Evolutionary conservation across 2,329 filamentous ascomycete genomes (phyloP).

Genomic region (Clonostachys rosea): DNA sequence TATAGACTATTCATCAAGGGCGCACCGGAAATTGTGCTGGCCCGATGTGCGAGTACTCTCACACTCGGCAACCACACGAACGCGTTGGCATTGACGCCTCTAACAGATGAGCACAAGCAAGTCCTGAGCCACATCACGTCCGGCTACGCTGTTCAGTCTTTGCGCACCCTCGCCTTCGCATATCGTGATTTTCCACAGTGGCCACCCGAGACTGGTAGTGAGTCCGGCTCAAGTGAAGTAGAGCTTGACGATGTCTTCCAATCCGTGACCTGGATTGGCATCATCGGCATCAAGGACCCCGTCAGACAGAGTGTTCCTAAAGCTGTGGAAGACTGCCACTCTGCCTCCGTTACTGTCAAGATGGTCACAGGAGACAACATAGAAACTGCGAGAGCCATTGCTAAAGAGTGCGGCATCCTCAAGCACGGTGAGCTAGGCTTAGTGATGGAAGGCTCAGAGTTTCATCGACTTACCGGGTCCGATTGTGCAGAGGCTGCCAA

Average conservation of each 20-base stretch:
- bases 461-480: no score
- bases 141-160: slow-evolving; percentile 57
- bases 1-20: slow-evolving; percentile 42
- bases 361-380: slow-evolving; percentile 73
- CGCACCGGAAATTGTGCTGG: slow-evolving; percentile 48
- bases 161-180: slow-evolving; percentile 71
- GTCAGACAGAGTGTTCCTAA: slow-evolving; percentile 59
- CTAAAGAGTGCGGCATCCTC: slow-evolving; percentile 59
- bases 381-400: slow-evolving; percentile 59
- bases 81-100: slow-evolving; percentile 12
- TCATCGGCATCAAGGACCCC: slow-evolving; percentile 69
- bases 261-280: slow-evolving; percentile 67
- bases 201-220: slow-evolving; percentile 60
- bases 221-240: slow-evolving; percentile 48
- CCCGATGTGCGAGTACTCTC: slow-evolving; percentile 35
- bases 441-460: no score
- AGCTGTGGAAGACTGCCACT: slow-evolving; percentile 59
- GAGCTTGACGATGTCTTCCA: slow-evolving; percentile 51
- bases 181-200: slow-evolving; percentile 69
- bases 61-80: slow-evolving; percentile 7
- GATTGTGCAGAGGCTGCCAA: no score
- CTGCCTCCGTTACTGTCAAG: slow-evolving; percentile 62
- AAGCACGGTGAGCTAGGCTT: slow-evolving; percentile 34
- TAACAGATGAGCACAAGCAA: slow-evolving; percentile 10
- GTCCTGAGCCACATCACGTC: slow-evolving; percentile 33